Evolutionary conservation across 2,329 filamentous ascomycete species (phyloP).

Genomic region (Akanthomyces lecanii): DNA sequence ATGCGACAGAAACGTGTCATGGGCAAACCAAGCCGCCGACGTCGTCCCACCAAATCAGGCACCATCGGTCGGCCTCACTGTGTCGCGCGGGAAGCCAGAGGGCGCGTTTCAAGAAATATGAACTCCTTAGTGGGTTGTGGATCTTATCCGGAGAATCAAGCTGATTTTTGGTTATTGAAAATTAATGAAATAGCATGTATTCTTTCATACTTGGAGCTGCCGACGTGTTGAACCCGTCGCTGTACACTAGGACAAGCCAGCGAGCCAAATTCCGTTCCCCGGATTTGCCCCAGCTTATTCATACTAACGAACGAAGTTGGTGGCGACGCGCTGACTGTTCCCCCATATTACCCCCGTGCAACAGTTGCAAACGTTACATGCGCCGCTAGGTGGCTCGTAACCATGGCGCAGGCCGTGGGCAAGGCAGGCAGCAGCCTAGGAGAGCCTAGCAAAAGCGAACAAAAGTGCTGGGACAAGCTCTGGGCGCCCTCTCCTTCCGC

Average conservation of each 20-base stretch:
- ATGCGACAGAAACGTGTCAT: neutral
- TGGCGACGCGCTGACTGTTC: conserved; percentile 6
- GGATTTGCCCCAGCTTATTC: neutral
- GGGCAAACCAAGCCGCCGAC: neutral
- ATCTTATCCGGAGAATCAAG: no score
- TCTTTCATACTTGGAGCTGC: no score
- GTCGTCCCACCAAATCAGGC: conserved; percentile 1
- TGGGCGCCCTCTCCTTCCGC: neutral
- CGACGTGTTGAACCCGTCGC: no score
- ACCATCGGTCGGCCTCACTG: neutral
- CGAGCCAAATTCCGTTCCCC: neutral
- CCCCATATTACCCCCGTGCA: neutral
- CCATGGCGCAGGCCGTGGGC: neutral
- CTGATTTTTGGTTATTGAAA: no score
- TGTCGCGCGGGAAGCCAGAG: neutral
- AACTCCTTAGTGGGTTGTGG: no score
- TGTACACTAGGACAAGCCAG: neutral
- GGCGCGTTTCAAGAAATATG: neutral
- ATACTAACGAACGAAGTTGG: neutral
- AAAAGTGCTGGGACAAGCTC: neutral
- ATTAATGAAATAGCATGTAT: no score
- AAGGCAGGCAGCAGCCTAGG: neutral
- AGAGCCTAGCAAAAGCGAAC: neutral
- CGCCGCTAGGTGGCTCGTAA: neutral
- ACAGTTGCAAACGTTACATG: conserved; percentile 9